These are phyloP conservation scores for Plasmodium adleri DNA, from an alignment of 169 alveolate species.

Conservation along the genomic window DNA sequence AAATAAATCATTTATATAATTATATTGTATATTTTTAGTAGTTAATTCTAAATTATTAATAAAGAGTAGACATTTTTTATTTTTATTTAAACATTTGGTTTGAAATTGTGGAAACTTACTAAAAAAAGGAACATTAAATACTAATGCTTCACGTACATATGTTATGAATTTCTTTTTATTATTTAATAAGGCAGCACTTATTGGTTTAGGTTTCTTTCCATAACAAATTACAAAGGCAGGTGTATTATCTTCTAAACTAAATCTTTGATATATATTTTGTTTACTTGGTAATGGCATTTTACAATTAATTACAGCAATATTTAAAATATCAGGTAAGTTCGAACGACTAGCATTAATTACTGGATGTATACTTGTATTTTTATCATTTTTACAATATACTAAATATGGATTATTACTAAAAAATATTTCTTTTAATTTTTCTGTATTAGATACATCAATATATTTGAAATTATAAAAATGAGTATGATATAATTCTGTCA, in stretches of 20 bases:
- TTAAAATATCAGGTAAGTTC: slow-evolving; percentile 46
- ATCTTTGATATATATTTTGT: slow-evolving; percentile 59
- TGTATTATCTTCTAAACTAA: slow-evolving; percentile 20
- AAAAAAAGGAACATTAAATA: slow-evolving; percentile 66
- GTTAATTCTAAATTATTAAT: slow-evolving; percentile 17
- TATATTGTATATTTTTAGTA: slow-evolving; percentile 24
- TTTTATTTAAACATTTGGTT: slow-evolving; percentile 66
- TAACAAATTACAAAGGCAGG: slow-evolving; percentile 51
- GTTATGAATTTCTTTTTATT: slow-evolving; percentile 53
- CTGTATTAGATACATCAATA: slow-evolving; percentile 45
- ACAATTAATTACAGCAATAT: slow-evolving; percentile 69
- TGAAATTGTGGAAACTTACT: slow-evolving; percentile 74
- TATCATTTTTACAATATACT: slow-evolving; percentile 69
- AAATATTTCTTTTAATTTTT: slow-evolving; percentile 59
- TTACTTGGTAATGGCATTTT: slow-evolving; percentile 58
- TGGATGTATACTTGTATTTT: slow-evolving; percentile 39
- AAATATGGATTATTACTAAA: slow-evolving; percentile 67
- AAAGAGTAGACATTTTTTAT: slow-evolving; percentile 62
- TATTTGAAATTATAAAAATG: slow-evolving; percentile 57
- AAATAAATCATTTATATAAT: slow-evolving; percentile 71
- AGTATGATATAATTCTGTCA: slow-evolving; percentile 34
- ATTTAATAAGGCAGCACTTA: slow-evolving; percentile 13
- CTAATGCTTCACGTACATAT: slow-evolving; percentile 53
- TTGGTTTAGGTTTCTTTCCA: slow-evolving; percentile 75
- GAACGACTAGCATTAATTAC: slow-evolving; percentile 32